Evolutionary conservation across 2,329 filamentous ascomycete species (phyloP), one percentile per base, ranked within the genome.

Genomic region (Botryotinia calthae): DNA sequence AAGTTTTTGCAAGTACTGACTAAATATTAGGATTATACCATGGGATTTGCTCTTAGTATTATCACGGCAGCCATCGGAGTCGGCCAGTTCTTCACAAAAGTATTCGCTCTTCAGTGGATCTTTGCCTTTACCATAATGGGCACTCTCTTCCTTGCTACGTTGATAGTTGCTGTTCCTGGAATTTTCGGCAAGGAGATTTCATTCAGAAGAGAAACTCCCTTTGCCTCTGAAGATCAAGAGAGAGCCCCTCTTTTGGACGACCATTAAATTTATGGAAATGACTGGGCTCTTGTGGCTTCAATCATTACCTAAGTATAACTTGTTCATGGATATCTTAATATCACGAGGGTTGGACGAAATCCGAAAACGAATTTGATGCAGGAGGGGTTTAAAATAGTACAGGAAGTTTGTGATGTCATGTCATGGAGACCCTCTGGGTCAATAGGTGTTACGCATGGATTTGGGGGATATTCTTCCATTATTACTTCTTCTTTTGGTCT

Each of bases 71-170:
- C 93, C 28, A 89, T 97, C 59, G 93, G 93, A 20, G 89, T 96
- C 25, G 87, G 89, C 22, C 94, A 97, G 82, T 90, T 97, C 83
- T 84, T 90, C 68, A 86, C 87, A 78, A 89, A 94, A 81, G 82
- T 91, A 73, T 86, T 97, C 76, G 92, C 93, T 10, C 85, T 97
- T 76, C 94, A 97, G 84, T 97, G 94, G 94, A 95, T 97, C 82
- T 97, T 97, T 81, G 92, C 94, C 48, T 96, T 97, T 79, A 85
- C 89, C 75, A 94, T 97, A 81, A 94, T 95, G 86, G 88, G 86
- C 0, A 81, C 93, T 40, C 87, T 97, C 70, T 91, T 96, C 81
- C 81, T 94, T 31, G 83, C 88, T 28, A 93, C 92, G 1, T 78
- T 93, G 3, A 82, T 87, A 25, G 85, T 94, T 70, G 91, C 88